Conservation (phyloP, 345 rosid genomes). For the Erucastrum elatum region DNA sequence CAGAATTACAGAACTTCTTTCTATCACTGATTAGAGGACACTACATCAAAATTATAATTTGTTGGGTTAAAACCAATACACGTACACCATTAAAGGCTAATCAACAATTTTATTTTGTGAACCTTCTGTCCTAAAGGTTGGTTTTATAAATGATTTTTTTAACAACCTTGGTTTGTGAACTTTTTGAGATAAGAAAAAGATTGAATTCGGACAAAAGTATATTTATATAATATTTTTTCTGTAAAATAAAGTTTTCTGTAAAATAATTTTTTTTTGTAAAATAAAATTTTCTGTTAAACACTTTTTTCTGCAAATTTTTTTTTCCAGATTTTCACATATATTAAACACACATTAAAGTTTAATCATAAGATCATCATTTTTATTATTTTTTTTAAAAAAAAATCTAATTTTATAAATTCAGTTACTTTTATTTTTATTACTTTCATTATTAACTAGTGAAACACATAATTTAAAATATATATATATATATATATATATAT, state of each 20-base stretch:
- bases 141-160: neutral
- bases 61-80: neutral
- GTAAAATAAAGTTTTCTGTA: too few relatives aligned
- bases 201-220: neutral
- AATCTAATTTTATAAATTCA: neutral
- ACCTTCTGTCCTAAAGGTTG: neutral
- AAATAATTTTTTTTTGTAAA: too few relatives aligned
- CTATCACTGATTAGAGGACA: neutral
- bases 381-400: neutral
- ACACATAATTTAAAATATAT: neutral
- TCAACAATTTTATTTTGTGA: neutral
- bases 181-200: neutral
- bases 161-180: neutral
- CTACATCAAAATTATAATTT: neutral
- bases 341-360: neutral
- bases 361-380: neutral
- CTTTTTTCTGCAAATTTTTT: too few relatives aligned
- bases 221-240: too few relatives aligned
- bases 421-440: neutral
- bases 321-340: neutral
- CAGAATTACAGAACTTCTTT: neutral
- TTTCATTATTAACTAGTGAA: neutral
- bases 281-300: too few relatives aligned
- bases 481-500: neutral
- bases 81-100: neutral